Evolutionary conservation across 2,329 filamentous ascomycete species (phyloP), one percentile per base, ranked within the genome.

Genomic region (Botrytis aclada): DNA sequence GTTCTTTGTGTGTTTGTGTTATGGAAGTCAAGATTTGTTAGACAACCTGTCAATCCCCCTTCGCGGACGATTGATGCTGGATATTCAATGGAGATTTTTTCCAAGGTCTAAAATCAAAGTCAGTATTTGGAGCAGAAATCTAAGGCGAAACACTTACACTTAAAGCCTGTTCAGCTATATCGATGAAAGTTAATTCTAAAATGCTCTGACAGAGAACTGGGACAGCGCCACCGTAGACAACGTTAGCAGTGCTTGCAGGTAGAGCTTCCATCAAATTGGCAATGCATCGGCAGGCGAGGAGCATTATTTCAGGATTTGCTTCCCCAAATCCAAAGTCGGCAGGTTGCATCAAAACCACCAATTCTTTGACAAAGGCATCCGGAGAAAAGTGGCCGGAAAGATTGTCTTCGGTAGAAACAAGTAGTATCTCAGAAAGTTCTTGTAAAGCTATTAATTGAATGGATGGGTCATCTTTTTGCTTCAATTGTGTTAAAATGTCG

Each of bases 211-310:
- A 98, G 39, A 99, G 85, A 20, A 99, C 90, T 3, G 96, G 95
- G 8, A 99, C 96, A 47, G 96, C 96, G 67, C 94, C 94, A n/a
- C 95, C 95, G 81, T 98, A 98, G 6, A 98, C 96, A 22, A 99
- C 94, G 81, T 97, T 98, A 20, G 94, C 93, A 66, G 96, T 96
- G 73, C 95, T 95, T 47, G 94, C 91, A 32, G 96, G 95, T 43
- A 99, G 85, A 39, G 95, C 97, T 82, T 99, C 96, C 96, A 99
- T 99, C 72, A 99, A 83, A 81, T 99, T 98, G 74, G 96, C 96
- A 78, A 99, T 88, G 82, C 94, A 98, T 74, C 97, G 92, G 81
- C 96, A 99, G 32, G 96, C 95, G 74, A 98, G 87, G 20, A 99
- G 90, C 95, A 98, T 98, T 75, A 98, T 93, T 82, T 99, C 96